Evolutionary conservation across 108 stramenopile genomes (phyloP), one percentile per base, ranked within the genome.

Genomic region (Licmophora abbreviata): DNA sequence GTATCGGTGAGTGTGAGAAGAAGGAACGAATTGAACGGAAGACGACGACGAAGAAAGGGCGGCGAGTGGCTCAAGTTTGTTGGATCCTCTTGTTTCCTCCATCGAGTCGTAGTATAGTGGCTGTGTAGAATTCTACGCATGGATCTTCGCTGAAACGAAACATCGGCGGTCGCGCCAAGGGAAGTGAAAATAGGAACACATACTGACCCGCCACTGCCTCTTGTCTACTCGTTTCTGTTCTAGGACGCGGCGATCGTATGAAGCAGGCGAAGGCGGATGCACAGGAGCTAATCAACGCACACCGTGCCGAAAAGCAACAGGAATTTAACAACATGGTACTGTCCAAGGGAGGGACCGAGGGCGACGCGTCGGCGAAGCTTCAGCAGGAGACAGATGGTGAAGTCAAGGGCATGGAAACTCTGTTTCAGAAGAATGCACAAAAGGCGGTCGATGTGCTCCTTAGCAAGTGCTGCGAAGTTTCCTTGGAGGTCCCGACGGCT

Each of bases 391-490:
- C 93, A 40, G 70, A 76, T 61, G 68, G 73, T 55, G 88, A 85
- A 8, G 75, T 94, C 51, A 49, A 69, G 21, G 65, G 47, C 21
- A 79, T 90, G 93, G 72, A 91, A 73, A 61, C 58, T 12, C 54
- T 66, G 48, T 94, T 91, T 60, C 73, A 85, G 45, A 68, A 71
- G 69, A 94, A 94, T 70, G 83, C 81, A 11, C 83, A 85, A 56
- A 84, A 86, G 78, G 93, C 93, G 25, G 78, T 90, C 24, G 86
- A 94, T 66, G 84, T 94, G 44, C 80, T 94, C 35, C 66, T 94
- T 33, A 74, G 78, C 55, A 94, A 94, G 51, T 94, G 93, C 67
- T 94, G 93, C 42, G 93, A 94, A 54, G 93, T 94, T 43, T 85
- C 83, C 44, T 56, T 94, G 42, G 88, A 90, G 59, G 93, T 94